Percentiles rank a stretch among this genome's conserved stretches.
These are phyloP conservation scores for Arachis stenosperma DNA, from an alignment of 306 rosid genomes.

Conservation along the genomic window DNA sequence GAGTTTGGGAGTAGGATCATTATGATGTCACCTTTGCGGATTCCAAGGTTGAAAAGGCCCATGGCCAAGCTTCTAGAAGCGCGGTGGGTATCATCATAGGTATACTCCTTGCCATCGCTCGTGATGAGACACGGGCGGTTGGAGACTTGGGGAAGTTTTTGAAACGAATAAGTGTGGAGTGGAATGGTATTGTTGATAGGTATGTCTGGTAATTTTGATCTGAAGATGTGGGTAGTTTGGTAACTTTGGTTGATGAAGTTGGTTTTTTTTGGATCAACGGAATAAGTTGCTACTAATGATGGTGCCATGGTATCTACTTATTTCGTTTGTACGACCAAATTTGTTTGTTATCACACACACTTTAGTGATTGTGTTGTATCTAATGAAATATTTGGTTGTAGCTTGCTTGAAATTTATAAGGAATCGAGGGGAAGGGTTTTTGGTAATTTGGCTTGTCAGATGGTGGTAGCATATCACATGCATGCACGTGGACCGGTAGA, in stretches of 20 bases:
- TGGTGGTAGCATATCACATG: no score
- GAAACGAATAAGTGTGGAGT: constrained; percentile 67
- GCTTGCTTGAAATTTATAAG: no score
- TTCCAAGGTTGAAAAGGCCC: constrained; percentile 53
- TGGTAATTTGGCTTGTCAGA: no score
- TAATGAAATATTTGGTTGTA: no score
- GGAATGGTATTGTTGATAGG: constrained; percentile 58
- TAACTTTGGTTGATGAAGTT: neutral
- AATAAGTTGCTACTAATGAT: neutral
- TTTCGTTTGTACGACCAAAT: no score
- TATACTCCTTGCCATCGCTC: constrained; percentile 37
- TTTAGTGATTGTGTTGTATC: no score
- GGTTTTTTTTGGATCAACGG: neutral
- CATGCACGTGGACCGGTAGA: no score
- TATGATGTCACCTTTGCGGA: constrained; percentile 55
- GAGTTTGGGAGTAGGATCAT: constrained; percentile 76
- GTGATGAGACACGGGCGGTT: constrained; percentile 61
- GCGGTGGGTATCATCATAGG: constrained; percentile 52
- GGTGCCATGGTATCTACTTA: neutral
- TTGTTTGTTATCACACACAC: no score
- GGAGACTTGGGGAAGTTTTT: constrained; percentile 40
- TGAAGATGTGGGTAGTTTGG: constrained; percentile 42
- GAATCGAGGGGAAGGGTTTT: no score
- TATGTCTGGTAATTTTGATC: constrained; percentile 65
- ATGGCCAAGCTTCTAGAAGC: constrained; percentile 47